Percentiles rank a stretch among this genome's conserved stretches.
These are phyloP conservation scores for Cyclotella cryptica DNA, from an alignment of 108 stramenopile species.

Conservation along the genomic window DNA sequence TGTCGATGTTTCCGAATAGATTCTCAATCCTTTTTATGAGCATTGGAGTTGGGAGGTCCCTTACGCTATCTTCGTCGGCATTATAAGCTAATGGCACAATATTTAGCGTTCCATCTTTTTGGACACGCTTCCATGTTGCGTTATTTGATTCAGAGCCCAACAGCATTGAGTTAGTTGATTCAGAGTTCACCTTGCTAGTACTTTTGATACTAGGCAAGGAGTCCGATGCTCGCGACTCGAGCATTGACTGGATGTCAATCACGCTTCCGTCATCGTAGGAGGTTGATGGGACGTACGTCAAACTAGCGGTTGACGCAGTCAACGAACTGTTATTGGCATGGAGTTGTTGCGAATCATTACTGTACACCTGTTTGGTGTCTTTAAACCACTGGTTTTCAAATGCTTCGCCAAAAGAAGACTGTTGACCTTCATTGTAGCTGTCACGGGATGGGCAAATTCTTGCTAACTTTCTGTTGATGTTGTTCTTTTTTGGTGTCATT, in stretches of 20 bases:
- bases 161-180: too few relatives aligned
- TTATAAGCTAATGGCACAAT: neutral
- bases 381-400: neutral
- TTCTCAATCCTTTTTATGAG: constrained; percentile 2
- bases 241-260: neutral
- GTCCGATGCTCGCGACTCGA: neutral
- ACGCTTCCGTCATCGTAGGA: constrained; percentile 14
- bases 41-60: constrained; percentile 6
- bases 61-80: neutral
- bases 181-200: neutral
- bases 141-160: too few relatives aligned
- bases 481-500: constrained; percentile 17
- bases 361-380: neutral
- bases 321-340: constrained; percentile 15
- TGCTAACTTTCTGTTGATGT: neutral
- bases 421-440: neutral
- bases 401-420: neutral
- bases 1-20: constrained; percentile 1
- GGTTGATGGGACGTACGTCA: constrained; percentile 22
- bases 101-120: neutral
- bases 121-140: neutral
- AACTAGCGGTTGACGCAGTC: constrained; percentile 7
- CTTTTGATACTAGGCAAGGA: neutral
- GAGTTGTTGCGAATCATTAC: neutral
- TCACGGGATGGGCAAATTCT: too few relatives aligned